Evolutionary conservation across 805 yeast species (phyloP).

Genomic region (Pichia nakasei): DNA sequence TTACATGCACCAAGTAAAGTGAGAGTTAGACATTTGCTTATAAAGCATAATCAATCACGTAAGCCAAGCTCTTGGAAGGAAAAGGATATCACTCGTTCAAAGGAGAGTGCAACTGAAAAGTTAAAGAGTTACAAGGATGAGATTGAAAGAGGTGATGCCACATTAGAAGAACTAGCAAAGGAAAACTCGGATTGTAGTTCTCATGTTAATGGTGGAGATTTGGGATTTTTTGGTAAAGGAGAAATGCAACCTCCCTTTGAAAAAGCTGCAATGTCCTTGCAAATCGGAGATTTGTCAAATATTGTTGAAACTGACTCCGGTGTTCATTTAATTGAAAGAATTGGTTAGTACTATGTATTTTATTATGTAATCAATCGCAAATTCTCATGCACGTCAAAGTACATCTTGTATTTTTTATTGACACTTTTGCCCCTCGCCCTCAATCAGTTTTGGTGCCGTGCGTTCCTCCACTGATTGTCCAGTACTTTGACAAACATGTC

Average conservation of each 20-base stretch:
- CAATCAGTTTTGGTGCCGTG: not conserved
- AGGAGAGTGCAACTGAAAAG: conserved; percentile 74
- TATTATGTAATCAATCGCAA: too few relatives aligned
- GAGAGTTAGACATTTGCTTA: conserved; percentile 70
- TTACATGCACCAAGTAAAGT: conserved; percentile 55
- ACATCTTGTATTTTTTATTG: too few relatives aligned
- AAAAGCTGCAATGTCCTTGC: conserved; percentile 70
- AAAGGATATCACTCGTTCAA: conserved; percentile 62
- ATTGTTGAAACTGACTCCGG: conserved; percentile 89
- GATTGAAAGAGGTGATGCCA: conserved; percentile 54
- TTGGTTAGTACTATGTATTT: too few relatives aligned
- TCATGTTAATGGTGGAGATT: conserved; percentile 81
- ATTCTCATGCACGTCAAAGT: too few relatives aligned
- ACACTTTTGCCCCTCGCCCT: too few relatives aligned
- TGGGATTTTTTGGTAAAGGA: conserved; percentile 82
- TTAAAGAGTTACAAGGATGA: conserved; percentile 48
- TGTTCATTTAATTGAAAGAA: conserved; percentile 78
- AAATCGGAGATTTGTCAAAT: conserved; percentile 75
- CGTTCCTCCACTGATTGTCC: too few relatives aligned
- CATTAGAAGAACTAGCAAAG: conserved; percentile 63
- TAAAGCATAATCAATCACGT: conserved; percentile 77
- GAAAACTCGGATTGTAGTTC: conserved; percentile 87
- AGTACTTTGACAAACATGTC: conserved; percentile 3
- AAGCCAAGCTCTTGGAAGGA: conserved; percentile 88
- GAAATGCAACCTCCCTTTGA: conserved; percentile 96